These are phyloP conservation scores for Oxyria digyna DNA, from an alignment of 148 eudicot genomes.

Conservation along the genomic window DNA sequence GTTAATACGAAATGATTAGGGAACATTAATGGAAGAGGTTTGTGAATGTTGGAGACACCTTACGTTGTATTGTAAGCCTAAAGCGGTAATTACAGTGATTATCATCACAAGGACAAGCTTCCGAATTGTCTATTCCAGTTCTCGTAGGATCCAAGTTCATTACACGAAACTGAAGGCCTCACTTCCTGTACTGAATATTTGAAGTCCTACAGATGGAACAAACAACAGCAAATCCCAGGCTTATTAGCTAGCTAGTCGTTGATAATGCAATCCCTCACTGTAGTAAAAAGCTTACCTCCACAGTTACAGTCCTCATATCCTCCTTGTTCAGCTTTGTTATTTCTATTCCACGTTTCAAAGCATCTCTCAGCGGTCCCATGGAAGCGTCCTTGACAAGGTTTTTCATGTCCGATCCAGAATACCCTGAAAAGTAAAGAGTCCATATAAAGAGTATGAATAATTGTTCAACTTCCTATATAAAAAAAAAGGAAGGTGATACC, in stretches of 20 bases:
- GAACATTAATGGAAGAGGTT: background rate
- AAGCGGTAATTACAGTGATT: background rate
- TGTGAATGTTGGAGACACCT: background rate
- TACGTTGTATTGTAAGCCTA: background rate
- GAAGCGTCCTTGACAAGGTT: constrained; percentile 97
- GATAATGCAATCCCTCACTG: no score
- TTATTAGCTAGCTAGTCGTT: background rate
- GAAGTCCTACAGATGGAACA: constrained; percentile 65
- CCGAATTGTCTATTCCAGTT: constrained; percentile 93
- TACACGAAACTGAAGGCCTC: constrained; percentile 83
- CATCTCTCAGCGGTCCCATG: constrained; percentile 97
- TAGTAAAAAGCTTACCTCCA: constrained; percentile 33
- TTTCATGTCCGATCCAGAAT: constrained; percentile 99
- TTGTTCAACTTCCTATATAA: background rate
- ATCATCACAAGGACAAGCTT: constrained; percentile 38
- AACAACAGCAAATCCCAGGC: background rate
- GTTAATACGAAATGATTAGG: background rate
- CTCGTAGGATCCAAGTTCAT: constrained; percentile 77
- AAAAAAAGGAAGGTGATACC: constrained; percentile 24
- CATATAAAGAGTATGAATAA: background rate
- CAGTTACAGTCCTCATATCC: constrained; percentile 85
- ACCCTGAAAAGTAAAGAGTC: constrained; percentile 36
- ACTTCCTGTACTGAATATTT: constrained; percentile 82
- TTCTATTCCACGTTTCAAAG: constrained; percentile 67
- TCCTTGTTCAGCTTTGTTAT: constrained; percentile 75